Conservation (phyloP, 2,329 filamentous ascomycete genomes). For the Fusarium subtropicale region DNA sequence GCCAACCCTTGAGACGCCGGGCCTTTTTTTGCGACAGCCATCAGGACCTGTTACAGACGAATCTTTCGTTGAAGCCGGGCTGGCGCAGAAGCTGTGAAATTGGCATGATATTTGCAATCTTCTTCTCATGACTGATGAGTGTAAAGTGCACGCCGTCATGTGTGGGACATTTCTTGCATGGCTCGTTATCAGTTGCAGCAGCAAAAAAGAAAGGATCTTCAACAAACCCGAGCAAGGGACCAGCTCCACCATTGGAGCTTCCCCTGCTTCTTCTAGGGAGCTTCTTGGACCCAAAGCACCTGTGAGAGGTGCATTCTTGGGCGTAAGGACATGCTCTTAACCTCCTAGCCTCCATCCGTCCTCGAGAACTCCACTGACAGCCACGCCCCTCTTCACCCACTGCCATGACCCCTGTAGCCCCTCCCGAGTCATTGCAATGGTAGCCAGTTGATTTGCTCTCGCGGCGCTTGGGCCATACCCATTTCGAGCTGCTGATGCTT, state of each 20-base stretch:
- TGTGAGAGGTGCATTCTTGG: constrained; percentile 38
- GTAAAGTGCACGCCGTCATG: neutral
- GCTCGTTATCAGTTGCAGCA: constrained; percentile 19
- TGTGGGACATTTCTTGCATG: neutral
- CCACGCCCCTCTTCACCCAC: constrained; percentile 39
- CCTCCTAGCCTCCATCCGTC: constrained; percentile 41
- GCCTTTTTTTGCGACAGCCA: constrained; percentile 33
- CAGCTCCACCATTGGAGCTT: constrained; percentile 46
- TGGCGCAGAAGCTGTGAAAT: constrained; percentile 2
- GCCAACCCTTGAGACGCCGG: constrained; percentile 34
- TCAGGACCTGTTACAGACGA: constrained; percentile 24
- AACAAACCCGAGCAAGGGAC: constrained; percentile 41
- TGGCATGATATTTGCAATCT: neutral
- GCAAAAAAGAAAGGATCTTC: constrained; percentile 39
- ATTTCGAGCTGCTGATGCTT: constrained; percentile 42
- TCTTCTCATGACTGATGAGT: neutral
- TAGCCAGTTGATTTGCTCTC: constrained; percentile 48
- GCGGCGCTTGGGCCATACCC: constrained; percentile 43
- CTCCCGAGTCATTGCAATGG: constrained; percentile 49
- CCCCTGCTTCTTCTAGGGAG: constrained; percentile 43
- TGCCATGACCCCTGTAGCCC: constrained; percentile 43
- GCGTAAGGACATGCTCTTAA: constrained; percentile 22
- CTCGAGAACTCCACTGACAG: constrained; percentile 36
- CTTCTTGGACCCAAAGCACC: constrained; percentile 42
- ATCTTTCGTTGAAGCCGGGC: constrained; percentile 20